Conservation (phyloP, 1,284 basidiomycete species). For the Microbotryum lychnidis-dioicae region DNA sequence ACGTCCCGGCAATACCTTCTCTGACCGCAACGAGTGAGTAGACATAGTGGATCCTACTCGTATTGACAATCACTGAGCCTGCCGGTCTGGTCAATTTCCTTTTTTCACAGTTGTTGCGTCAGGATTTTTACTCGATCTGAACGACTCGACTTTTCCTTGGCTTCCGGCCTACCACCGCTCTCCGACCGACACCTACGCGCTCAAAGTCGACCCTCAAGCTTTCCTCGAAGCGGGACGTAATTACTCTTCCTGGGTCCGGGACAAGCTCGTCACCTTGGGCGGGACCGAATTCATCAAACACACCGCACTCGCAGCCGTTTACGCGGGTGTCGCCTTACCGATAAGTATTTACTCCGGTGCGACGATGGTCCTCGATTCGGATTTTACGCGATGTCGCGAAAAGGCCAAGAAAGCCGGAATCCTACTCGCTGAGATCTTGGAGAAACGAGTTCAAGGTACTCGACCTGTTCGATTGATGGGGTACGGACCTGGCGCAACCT, state of each 20-base stretch:
- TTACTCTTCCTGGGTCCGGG: conserved; percentile 37
- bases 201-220: conserved; percentile 41
- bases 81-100: no score
- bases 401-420: conserved; percentile 48
- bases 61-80: background rate
- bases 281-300: conserved; percentile 48
- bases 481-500: conserved; percentile 48
- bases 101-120: conserved; percentile 42
- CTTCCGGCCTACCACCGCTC: conserved; percentile 31
- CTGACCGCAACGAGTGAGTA: conserved; percentile 23
- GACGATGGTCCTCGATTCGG: conserved; percentile 39
- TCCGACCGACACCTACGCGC: conserved; percentile 43
- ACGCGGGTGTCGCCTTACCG: conserved; percentile 49
- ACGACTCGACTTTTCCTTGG: conserved; percentile 44
- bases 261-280: conserved; percentile 39
- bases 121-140: conserved; percentile 43
- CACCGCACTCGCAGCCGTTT: conserved; percentile 48
- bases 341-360: conserved; percentile 41
- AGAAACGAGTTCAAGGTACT: conserved; percentile 49
- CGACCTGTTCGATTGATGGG: conserved; percentile 48
- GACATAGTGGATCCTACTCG: background rate
- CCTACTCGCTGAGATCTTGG: conserved; percentile 49
- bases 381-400: conserved; percentile 45
- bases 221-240: conserved; percentile 43
- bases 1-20: conserved; percentile 31